phyloP scores from a whole-genome alignment of 1,284 basidiomycete species.

The Pascua guehoae region DNA sequence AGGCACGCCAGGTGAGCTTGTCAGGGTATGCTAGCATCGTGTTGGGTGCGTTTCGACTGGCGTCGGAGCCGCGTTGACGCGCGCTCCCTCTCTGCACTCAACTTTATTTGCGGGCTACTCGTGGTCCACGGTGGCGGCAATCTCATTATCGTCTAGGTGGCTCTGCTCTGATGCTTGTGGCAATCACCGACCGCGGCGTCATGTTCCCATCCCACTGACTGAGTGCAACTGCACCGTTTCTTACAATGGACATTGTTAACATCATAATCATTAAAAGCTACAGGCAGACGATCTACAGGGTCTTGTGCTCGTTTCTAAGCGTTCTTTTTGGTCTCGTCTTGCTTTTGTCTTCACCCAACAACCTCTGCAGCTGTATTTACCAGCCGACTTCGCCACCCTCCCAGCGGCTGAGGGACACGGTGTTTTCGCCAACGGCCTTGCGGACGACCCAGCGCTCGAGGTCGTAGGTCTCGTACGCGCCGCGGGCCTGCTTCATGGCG shows the following conservation, averaged over 20 bases:
- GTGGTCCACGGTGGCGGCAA: too few species aligned
- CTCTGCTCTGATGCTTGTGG: too few species aligned
- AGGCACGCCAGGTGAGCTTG: too few species aligned
- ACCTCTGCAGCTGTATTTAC: constrained; percentile 14
- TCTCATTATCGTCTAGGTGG: too few species aligned
- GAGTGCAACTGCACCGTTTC: neutral
- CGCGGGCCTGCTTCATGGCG: constrained; percentile 73
- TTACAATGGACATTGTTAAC: neutral
- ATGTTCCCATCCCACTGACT: too few species aligned
- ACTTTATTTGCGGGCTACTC: too few species aligned
- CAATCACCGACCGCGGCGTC: too few species aligned
- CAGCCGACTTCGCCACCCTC: constrained; percentile 63
- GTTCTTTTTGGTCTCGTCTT: neutral
- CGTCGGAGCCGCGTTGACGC: too few species aligned
- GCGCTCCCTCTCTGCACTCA: too few species aligned
- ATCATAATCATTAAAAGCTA: neutral
- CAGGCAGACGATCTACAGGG: neutral
- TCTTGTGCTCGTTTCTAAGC: neutral
- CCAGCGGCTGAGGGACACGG: constrained; percentile 63
- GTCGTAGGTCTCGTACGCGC: constrained; percentile 72
- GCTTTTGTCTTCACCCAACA: neutral
- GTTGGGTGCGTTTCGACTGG: too few species aligned
- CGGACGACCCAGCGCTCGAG: constrained; percentile 69
- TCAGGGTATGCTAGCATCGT: too few species aligned
- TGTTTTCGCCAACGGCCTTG: constrained; percentile 60